Evolutionary conservation across 2,329 filamentous ascomycete species (phyloP).

Genomic region (Exophiala xenobiotica): DNA sequence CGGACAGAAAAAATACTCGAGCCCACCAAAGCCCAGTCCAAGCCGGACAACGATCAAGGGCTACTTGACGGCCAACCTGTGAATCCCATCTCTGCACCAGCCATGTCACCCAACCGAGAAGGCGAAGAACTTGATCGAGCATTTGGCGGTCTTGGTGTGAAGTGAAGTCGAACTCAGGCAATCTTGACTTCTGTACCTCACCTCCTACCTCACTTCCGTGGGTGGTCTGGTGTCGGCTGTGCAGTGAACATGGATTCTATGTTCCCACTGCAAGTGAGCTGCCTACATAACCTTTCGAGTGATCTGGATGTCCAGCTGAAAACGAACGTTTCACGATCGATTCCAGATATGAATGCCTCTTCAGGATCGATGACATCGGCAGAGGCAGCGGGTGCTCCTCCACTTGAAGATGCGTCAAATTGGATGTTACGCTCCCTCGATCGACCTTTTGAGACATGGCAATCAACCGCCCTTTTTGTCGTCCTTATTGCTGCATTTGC

Average conservation of each 20-base stretch:
- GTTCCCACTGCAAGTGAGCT: no score
- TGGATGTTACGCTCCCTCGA: conserved; percentile 14
- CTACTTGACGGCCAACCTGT: conserved; percentile 40
- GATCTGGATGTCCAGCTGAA: no score
- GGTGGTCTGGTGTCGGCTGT: no score
- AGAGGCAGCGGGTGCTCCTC: not conserved
- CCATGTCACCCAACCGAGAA: conserved; percentile 45
- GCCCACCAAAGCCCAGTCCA: conserved; percentile 39
- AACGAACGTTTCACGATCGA: no score
- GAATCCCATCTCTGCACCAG: conserved; percentile 35
- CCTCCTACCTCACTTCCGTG: not conserved
- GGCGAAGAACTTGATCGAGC: conserved; percentile 55
- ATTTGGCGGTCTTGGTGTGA: conserved; percentile 50
- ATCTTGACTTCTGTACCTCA: conserved; percentile 12
- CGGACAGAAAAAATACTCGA: conserved; percentile 60
- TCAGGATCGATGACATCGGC: no score
- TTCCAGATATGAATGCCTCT: no score
- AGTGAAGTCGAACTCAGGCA: conserved; percentile 34
- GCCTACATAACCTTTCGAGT: no score
- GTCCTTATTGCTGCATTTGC: conserved; percentile 5
- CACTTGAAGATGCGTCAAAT: not conserved
- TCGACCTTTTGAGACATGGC: conserved; percentile 23
- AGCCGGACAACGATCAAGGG: conserved; percentile 26
- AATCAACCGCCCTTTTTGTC: conserved; percentile 15
- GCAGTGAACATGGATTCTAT: no score